Conservation (phyloP, 345 rosid genomes). For the Anastatica hierochuntica region DNA sequence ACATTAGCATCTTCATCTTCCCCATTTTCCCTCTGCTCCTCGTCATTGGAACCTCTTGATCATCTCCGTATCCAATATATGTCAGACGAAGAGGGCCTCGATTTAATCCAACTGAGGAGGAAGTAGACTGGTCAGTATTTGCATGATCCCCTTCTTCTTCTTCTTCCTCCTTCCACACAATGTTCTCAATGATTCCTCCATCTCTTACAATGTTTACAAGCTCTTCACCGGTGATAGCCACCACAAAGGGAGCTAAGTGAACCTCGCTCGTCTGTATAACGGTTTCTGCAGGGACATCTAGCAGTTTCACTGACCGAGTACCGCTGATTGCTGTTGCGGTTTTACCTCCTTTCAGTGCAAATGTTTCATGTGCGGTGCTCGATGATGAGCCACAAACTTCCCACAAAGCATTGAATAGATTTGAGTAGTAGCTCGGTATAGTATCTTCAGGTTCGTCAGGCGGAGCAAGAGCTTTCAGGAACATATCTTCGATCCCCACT, state of each 20-base stretch:
- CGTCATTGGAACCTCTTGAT: slow-evolving; percentile 28
- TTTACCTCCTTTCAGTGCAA: slow-evolving; percentile 66
- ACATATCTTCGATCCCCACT: slow-evolving; percentile 91
- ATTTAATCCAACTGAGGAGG: slow-evolving; percentile 20
- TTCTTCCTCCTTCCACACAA: slow-evolving; percentile 47
- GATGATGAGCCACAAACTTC: slow-evolving; percentile 68
- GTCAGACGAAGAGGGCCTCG: slow-evolving; percentile 60
- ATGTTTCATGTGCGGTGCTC: slow-evolving; percentile 69
- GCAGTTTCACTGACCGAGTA: slow-evolving; percentile 80
- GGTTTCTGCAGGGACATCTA: slow-evolving; percentile 55
- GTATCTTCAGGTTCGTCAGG: slow-evolving; percentile 39
- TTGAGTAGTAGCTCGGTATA: slow-evolving; percentile 43
- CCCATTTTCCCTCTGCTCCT: slow-evolving; percentile 51
- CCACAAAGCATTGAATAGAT: slow-evolving; percentile 75
- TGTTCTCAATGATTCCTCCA: slow-evolving; percentile 47
- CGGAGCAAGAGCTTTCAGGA: slow-evolving; percentile 68
- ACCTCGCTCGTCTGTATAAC: slow-evolving; percentile 44
- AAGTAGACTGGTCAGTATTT: slow-evolving; percentile 19
- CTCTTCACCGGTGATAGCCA: slow-evolving; percentile 61
- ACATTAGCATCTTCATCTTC: slow-evolving; percentile 57
- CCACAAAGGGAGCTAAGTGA: slow-evolving; percentile 61
- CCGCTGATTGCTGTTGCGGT: slow-evolving; percentile 67
- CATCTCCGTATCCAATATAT: slow-evolving; percentile 50
- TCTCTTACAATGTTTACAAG: slow-evolving; percentile 56
- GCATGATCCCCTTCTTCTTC: slow-evolving; percentile 5